A percentile compares a stretch with the other conserved stretches of the same genome.
These are phyloP conservation scores for Zymoseptoria ardabiliae DNA, from an alignment of 2,329 filamentous ascomycete species.

Conservation along the genomic window DNA sequence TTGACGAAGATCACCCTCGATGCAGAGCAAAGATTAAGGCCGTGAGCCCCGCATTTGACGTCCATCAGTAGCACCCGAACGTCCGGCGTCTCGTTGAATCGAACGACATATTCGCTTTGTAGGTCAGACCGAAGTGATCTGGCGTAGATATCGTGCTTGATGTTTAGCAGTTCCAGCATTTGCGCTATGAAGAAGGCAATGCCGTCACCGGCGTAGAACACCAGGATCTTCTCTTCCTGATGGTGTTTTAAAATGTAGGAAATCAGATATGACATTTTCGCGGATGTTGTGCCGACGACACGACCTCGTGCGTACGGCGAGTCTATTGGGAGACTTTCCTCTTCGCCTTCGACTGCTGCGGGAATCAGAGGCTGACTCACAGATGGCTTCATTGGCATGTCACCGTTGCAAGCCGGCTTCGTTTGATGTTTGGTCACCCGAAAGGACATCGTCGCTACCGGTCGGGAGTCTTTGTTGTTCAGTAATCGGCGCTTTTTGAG, in stretches of 20 bases:
- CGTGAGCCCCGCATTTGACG: constrained; percentile 79
- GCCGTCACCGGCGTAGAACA: constrained; percentile 89
- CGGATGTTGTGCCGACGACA: constrained; percentile 72
- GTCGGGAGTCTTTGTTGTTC: not conserved
- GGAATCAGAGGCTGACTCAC: not conserved
- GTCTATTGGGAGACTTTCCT: constrained; percentile 18
- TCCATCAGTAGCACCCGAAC: constrained; percentile 85
- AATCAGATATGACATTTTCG: constrained; percentile 80
- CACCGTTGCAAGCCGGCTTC: not conserved
- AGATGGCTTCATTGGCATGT: not conserved
- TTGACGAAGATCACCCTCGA: constrained; percentile 85
- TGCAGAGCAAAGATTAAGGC: constrained; percentile 75
- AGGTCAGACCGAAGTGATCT: constrained; percentile 53
- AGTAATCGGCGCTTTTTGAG: constrained; percentile 24
- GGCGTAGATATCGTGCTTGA: constrained; percentile 61
- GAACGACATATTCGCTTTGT: constrained; percentile 67
- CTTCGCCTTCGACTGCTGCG: not conserved
- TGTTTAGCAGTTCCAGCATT: constrained; percentile 63
- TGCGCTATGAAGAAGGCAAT: constrained; percentile 79
- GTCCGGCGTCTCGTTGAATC: constrained; percentile 63
- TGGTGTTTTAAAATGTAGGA: constrained; percentile 64
- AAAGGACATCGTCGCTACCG: not conserved
- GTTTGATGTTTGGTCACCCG: not conserved
- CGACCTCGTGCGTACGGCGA: constrained; percentile 53
- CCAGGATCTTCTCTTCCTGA: constrained; percentile 70